Conservation (phyloP, 495 filamentous ascomycete genomes). For the Tuber microsphaerosporum region DNA sequence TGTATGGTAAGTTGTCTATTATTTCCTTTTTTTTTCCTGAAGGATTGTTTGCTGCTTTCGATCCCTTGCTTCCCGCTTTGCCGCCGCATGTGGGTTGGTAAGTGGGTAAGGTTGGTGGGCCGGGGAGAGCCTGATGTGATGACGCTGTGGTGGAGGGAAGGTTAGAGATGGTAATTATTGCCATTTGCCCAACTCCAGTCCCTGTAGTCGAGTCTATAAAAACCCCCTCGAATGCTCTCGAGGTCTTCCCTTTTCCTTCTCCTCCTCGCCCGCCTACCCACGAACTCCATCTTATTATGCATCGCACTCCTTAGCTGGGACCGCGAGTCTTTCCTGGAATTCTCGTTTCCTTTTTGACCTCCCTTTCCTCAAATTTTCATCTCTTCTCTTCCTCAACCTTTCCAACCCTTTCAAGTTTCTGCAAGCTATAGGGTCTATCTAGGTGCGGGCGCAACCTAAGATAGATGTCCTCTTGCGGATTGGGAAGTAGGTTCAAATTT, state of each 20-base stretch:
- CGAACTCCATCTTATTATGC: background rate
- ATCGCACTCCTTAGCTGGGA: background rate
- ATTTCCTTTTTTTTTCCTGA: background rate
- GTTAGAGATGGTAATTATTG: background rate
- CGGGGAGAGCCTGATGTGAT: background rate
- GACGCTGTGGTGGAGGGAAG: background rate
- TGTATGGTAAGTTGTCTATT: background rate
- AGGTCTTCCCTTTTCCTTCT: background rate
- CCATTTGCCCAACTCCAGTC: background rate
- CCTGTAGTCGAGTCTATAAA: background rate
- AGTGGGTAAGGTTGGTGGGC: background rate
- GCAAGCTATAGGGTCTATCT: background rate
- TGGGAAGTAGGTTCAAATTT: background rate
- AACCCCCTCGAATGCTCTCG: background rate
- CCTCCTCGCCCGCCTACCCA: constrained; percentile 4
- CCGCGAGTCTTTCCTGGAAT: background rate
- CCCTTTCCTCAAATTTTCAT: background rate
- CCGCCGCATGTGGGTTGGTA: background rate
- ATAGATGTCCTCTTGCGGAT: constrained; percentile 4
- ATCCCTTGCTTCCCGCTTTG: constrained; percentile 3
- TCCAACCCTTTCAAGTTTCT: background rate
- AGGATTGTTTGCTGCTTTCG: background rate
- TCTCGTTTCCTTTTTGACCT: background rate
- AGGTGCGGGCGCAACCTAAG: background rate
- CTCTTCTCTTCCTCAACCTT: background rate